phyloP scores from a whole-genome alignment of 2,329 filamentous ascomycete genomes.

The Colletotrichum lupini region DNA sequence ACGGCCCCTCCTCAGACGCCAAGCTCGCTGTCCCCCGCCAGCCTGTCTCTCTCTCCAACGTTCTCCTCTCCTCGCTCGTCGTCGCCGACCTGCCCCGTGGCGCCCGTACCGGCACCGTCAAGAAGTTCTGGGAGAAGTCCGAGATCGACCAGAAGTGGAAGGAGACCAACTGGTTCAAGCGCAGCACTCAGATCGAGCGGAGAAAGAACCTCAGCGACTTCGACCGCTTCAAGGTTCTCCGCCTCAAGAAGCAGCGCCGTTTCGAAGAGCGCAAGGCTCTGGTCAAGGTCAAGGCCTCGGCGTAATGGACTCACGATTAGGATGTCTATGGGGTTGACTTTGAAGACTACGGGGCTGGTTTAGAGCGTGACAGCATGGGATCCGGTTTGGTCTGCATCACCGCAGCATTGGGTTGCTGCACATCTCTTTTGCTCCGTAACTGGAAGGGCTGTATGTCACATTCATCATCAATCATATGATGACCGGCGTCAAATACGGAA shows the following conservation, averaged over 20 bases:
- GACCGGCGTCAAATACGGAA: constrained; percentile 75
- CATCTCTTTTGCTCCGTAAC: constrained; percentile 66
- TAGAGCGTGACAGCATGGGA: constrained; percentile 44
- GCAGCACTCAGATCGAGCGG: constrained; percentile 85
- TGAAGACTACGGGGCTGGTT: constrained; percentile 37
- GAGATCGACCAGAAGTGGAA: constrained; percentile 95
- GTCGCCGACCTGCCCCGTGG: constrained; percentile 88
- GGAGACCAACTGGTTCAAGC: constrained; percentile 94
- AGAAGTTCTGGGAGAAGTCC: constrained; percentile 89
- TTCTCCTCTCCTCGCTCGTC: constrained; percentile 90
- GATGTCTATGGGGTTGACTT: constrained; percentile 34
- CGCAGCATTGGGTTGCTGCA: constrained; percentile 66
- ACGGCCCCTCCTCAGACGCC: constrained; percentile 88
- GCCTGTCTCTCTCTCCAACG: constrained; percentile 81
- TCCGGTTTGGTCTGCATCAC: constrained; percentile 56
- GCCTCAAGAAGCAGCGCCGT: constrained; percentile 98
- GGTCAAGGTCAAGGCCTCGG: constrained; percentile 88
- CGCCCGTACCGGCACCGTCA: constrained; percentile 83
- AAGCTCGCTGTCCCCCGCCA: constrained; percentile 88
- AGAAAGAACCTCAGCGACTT: constrained; percentile 96
- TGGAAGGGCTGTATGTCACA: constrained; percentile 75
- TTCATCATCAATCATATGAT: constrained; percentile 60
- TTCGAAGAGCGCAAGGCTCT: constrained; percentile 98
- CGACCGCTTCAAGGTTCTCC: constrained; percentile 99
- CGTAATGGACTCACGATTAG: constrained; percentile 61